Conservation (phyloP, 805 yeast genomes). For the Vanderwaltozyma yarrowii region DNA sequence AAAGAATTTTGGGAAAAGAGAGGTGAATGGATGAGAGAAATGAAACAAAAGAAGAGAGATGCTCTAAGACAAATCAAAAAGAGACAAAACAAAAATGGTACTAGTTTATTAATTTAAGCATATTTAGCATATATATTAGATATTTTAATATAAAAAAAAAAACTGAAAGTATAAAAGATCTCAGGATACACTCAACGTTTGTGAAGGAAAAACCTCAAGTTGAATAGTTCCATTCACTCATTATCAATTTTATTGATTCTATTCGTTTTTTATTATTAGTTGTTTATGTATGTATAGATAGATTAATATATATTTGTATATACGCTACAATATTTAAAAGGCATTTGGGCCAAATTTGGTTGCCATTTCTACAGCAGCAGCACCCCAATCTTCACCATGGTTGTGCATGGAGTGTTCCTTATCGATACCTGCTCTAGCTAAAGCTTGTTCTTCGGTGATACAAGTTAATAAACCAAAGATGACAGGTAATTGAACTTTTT, state of each 20-base stretch:
- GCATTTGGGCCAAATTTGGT: conserved; percentile 30
- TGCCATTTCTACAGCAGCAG: conserved; percentile 96
- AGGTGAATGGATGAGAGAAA: conserved; percentile 66
- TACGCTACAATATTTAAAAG: too few relatives aligned
- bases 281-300: too few relatives aligned
- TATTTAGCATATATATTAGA: background rate
- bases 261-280: background rate
- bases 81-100: conserved; percentile 17
- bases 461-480: conserved; percentile 93
- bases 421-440: conserved; percentile 83
- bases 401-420: conserved; percentile 60
- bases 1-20: conserved; percentile 75
- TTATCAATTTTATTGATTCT: too few relatives aligned
- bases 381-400: conserved; percentile 98
- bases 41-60: conserved; percentile 69
- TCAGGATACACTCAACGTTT: too few relatives aligned
- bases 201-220: too few relatives aligned
- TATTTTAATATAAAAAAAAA: too few relatives aligned
- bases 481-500: conserved; percentile 61
- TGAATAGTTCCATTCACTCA: too few relatives aligned
- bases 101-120: conserved; percentile 3
- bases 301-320: too few relatives aligned
- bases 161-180: background rate
- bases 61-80: conserved; percentile 49
- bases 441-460: conserved; percentile 88